Evolutionary conservation across 2,329 filamentous ascomycete species (phyloP).

Genomic region (Sporothrix inflata): DNA sequence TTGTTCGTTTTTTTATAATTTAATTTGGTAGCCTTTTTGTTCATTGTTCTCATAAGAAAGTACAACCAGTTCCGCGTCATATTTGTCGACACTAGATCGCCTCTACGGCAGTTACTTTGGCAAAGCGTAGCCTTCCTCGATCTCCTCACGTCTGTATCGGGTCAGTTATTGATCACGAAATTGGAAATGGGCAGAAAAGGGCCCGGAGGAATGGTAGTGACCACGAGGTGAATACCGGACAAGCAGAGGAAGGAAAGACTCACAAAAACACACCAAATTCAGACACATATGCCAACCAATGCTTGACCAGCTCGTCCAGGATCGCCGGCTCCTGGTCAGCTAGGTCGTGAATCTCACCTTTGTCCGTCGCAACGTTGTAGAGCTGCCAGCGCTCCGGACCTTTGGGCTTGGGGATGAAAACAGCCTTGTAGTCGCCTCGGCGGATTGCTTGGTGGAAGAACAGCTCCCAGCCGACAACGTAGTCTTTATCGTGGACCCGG

Average conservation of each 20-base stretch:
- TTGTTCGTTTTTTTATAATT: too few relatives aligned
- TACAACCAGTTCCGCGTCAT: background rate
- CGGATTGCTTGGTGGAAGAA: constrained; percentile 42
- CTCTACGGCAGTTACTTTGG: background rate
- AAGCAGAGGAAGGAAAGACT: background rate
- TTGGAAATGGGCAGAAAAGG: too few relatives aligned
- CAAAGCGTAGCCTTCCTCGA: background rate
- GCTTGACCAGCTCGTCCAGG: constrained; percentile 40
- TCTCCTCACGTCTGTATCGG: background rate
- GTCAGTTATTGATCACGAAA: background rate
- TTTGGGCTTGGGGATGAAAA: constrained; percentile 52
- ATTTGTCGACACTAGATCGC: background rate
- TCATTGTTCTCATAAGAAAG: background rate
- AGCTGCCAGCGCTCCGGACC: constrained; percentile 55
- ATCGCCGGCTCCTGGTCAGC: constrained; percentile 41
- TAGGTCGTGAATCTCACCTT: constrained; percentile 49
- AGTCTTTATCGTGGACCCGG: constrained; percentile 43
- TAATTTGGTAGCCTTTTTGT: too few relatives aligned
- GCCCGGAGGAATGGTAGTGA: too few relatives aligned
- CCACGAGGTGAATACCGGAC: too few relatives aligned
- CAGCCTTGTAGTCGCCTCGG: constrained; percentile 45
- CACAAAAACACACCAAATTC: constrained; percentile 1
- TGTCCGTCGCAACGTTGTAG: constrained; percentile 51
- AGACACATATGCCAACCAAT: constrained; percentile 5
- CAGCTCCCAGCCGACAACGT: constrained; percentile 45